phyloP scores from a whole-genome alignment of 768 basidiomycete genomes.

The Calocera cornea region DNA sequence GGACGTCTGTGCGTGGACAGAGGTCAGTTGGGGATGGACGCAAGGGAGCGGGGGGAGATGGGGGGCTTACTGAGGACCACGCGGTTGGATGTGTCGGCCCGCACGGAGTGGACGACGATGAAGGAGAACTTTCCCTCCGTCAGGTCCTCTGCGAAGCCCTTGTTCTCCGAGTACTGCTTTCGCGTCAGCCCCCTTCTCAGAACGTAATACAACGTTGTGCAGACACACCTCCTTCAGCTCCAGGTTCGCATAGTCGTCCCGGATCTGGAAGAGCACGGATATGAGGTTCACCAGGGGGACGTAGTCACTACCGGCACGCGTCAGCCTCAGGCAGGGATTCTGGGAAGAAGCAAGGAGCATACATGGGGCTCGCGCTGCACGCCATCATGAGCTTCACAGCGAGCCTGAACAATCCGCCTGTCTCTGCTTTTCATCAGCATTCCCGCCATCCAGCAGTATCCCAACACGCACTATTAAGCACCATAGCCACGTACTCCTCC shows the following conservation, averaged over 20 bases:
- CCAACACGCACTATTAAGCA: slow-evolving; percentile 71
- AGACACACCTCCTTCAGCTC: slow-evolving; percentile 61
- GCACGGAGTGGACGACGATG: slow-evolving; percentile 81
- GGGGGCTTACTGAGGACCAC: slow-evolving; percentile 63
- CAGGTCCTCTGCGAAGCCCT: slow-evolving; percentile 82
- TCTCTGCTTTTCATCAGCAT: slow-evolving; percentile 42
- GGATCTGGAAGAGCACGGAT: slow-evolving; percentile 88
- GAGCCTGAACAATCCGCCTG: slow-evolving; percentile 82
- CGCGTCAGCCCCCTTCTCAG: neutral
- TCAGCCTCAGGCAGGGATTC: slow-evolving; percentile 61
- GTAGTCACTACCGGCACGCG: slow-evolving; percentile 48
- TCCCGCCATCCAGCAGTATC: neutral
- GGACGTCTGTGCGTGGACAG: slow-evolving; percentile 47
- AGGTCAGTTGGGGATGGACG: neutral
- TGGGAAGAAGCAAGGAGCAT: slow-evolving; percentile 9
- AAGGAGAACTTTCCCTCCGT: slow-evolving; percentile 98
- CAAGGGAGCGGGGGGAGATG: neutral
- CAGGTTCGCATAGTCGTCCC: slow-evolving; percentile 96
- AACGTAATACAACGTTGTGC: neutral
- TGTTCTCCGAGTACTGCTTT: slow-evolving; percentile 56
- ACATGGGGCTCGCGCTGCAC: slow-evolving; percentile 26
- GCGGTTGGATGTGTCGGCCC: slow-evolving; percentile 58
- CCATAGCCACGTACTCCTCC: slow-evolving; percentile 90
- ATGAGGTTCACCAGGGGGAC: slow-evolving; percentile 87
- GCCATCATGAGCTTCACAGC: slow-evolving; percentile 97